phyloP scores from a whole-genome alignment of 2,329 filamentous ascomycete species.

The Hyphodiscus sp. region DNA sequence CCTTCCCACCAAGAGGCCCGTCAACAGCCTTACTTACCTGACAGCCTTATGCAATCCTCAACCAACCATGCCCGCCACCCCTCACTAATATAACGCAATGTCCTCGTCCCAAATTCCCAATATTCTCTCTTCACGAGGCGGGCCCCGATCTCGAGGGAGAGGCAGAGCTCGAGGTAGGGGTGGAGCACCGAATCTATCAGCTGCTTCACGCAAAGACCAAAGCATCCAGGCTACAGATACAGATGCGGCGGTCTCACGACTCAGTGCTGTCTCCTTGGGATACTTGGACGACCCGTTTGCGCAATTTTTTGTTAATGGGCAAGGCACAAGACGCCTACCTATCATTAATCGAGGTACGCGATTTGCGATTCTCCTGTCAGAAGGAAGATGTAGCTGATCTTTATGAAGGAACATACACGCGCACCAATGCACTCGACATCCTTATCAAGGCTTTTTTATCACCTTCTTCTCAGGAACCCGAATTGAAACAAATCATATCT shows the following conservation, averaged over 20 bases:
- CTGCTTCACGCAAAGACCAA: conserved; percentile 49
- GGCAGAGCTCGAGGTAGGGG: conserved; percentile 33
- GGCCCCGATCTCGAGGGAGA: conserved; percentile 33
- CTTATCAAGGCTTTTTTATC: conserved; percentile 68
- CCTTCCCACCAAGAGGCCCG: too few species aligned
- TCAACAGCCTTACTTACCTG: background rate
- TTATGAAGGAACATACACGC: conserved; percentile 75
- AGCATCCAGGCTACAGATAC: conserved; percentile 84
- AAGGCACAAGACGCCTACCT: conserved; percentile 62
- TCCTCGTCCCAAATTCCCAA: conserved; percentile 73
- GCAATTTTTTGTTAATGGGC: conserved; percentile 55
- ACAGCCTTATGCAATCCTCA: background rate
- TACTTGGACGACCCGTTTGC: conserved; percentile 83
- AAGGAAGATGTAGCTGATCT: background rate
- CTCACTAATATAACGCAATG: conserved; percentile 40
- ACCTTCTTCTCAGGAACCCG: conserved; percentile 13
- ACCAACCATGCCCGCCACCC: background rate
- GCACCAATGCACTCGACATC: conserved; percentile 74
- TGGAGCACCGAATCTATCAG: background rate
- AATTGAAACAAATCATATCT: conserved; percentile 71
- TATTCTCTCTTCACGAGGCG: conserved; percentile 52
- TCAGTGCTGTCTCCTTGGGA: conserved; percentile 80
- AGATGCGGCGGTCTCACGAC: conserved; percentile 80
- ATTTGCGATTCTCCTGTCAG: background rate
- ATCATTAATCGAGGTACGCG: conserved; percentile 84